Conservation (phyloP, 2,329 filamentous ascomycete genomes). For the Salinomyces thailandicus region DNA sequence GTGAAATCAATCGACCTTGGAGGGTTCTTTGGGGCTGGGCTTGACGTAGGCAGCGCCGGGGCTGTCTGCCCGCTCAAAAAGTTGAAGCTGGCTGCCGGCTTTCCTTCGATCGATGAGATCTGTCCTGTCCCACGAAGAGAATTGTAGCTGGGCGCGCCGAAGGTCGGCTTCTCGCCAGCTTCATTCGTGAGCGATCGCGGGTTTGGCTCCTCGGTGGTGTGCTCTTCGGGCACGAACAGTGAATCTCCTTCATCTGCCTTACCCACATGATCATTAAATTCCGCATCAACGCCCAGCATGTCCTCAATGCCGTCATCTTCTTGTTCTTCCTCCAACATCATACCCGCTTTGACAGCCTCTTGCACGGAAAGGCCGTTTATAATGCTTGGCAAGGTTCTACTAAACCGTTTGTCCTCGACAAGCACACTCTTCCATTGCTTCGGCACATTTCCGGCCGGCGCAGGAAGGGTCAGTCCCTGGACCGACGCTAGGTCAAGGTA, state of each 20-base stretch:
- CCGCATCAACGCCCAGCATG: conserved; percentile 4
- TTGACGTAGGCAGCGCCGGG: background rate
- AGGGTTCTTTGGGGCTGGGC: background rate
- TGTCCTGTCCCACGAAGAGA: background rate
- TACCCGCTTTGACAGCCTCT: conserved; percentile 39
- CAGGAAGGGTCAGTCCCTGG: conserved; percentile 21
- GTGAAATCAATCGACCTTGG: background rate
- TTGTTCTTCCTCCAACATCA: conserved; percentile 32
- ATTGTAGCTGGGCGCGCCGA: background rate
- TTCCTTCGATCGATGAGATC: background rate
- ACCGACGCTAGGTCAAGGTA: conserved; percentile 47
- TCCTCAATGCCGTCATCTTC: conserved; percentile 26
- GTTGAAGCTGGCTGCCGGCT: background rate
- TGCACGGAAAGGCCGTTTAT: conserved; percentile 46
- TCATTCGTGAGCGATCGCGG: too few species aligned
- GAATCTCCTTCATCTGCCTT: conserved; percentile 26
- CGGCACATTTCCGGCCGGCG: conserved; percentile 22
- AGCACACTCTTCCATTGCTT: conserved; percentile 34
- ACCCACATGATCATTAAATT: conserved; percentile 22
- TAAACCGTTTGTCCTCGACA: conserved; percentile 49
- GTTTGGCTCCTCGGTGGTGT: too few species aligned
- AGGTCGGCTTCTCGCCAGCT: too few species aligned
- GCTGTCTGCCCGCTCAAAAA: too few species aligned
- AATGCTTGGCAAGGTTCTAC: conserved; percentile 45
- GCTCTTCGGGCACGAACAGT: conserved; percentile 31